Base-by-base conservation (phyloP, 352 stramenopile genomes). In the Globisporangium irregulare region DNA sequence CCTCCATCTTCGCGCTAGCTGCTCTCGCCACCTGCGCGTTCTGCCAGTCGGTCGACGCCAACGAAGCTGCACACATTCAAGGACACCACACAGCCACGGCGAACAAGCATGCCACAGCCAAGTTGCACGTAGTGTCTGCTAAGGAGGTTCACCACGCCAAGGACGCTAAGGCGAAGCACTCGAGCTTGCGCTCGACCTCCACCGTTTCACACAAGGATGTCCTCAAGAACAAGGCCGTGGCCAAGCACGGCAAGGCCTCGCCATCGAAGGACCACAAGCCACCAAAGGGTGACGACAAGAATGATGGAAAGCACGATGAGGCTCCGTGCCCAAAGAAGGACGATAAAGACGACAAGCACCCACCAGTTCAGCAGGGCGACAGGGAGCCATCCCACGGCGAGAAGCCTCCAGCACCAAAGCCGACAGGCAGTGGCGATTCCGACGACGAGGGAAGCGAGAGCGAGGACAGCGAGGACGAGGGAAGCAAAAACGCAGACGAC, bases 181-280 rank as follows among this genome's bases (percentile, higher is more conserved):
- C 29, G 2, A 34, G 4, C 29, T 60, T n/a, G 55, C 55, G 20
- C 3, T 34, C 41, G 14, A 20, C 41, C 12, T 48, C 41, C 41
- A 48, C 29, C 1, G 27, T 99, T 24, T 91, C 92, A 9, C 80
- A 99, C n/a, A 99, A 99, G 76, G 97, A 99, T 36, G 58, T 63
- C 12, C 58, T 38, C 12, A 63, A 63, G 36, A 32, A 36, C 22
- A 64, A 64, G 25, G 58, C 3, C n/a, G 50, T 41, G 4, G 18
- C 9, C 7, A 61, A 61, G 29, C 50, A 20, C 20, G 32, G 14
- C 27, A 29, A 15, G 1, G 2, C 36, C 2, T 43, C 9, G 3
- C 25, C 54, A 10, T 34, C 24, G 3, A 41, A 59, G 6, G 48
- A 50, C 27, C 60, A 66, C 12, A 22, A 50, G 1, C 10, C n/a